Evolutionary conservation across 2,329 filamentous ascomycete species (phyloP).

Genomic region (Coleophoma cylindrospora): DNA sequence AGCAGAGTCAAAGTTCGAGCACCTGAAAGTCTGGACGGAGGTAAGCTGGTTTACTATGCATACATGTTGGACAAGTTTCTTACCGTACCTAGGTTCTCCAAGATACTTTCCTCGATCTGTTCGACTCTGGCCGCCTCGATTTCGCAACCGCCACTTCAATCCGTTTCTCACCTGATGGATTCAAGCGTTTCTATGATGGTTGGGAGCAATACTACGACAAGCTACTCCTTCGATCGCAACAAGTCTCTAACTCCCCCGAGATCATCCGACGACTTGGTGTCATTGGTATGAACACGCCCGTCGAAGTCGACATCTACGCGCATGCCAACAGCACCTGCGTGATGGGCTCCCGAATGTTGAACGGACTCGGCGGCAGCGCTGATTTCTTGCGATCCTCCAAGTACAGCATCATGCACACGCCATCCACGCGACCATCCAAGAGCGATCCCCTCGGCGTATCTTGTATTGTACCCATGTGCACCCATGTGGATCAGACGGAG

Average conservation of each 20-base stretch:
- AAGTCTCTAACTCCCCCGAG: conserved; percentile 84
- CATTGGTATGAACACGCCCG: conserved; percentile 93
- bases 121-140: conserved; percentile 81
- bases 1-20: conserved; percentile 74
- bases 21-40: conserved; percentile 91
- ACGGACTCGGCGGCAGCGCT: conserved; percentile 76
- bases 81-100: conserved; percentile 56
- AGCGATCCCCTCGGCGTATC: conserved; percentile 75
- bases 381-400: conserved; percentile 77
- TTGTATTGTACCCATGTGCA: conserved; percentile 92
- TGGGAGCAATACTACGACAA: conserved; percentile 78
- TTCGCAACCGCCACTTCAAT: conserved; percentile 88
- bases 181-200: conserved; percentile 84
- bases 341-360: conserved; percentile 83
- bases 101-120: conserved; percentile 88
- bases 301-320: conserved; percentile 92
- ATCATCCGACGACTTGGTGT: conserved; percentile 83
- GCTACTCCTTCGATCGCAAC: conserved; percentile 80
- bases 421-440: conserved; percentile 74
- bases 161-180: conserved; percentile 85
- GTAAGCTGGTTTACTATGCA: conserved; percentile 1
- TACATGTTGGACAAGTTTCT: not conserved
- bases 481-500: conserved; percentile 88
- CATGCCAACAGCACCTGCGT: conserved; percentile 90
- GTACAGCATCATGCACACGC: conserved; percentile 93